These are phyloP conservation scores for Fusarium fujikuroi DNA, from an alignment of 2,329 filamentous ascomycete species.

Conservation along the genomic window DNA sequence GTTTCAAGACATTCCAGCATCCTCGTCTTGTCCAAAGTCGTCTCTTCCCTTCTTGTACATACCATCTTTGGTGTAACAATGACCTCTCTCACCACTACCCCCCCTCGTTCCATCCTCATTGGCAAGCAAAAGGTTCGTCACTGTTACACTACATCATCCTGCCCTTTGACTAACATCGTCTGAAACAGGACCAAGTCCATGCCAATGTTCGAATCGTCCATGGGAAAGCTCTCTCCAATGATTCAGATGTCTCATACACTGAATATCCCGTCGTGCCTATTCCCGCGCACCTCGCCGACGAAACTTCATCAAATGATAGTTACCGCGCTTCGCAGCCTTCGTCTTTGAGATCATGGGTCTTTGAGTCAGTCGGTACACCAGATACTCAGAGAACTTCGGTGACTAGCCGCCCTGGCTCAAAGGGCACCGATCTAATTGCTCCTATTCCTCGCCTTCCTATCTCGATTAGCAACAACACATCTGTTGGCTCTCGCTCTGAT, in stretches of 20 bases:
- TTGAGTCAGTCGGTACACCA: neutral
- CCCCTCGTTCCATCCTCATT: neutral
- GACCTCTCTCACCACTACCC: fast-evolving
- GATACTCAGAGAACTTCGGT: neutral
- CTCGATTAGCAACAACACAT: neutral
- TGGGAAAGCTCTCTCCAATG: neutral
- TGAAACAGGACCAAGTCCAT: neutral
- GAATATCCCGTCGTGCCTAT: neutral
- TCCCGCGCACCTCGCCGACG: neutral
- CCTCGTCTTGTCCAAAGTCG: no score
- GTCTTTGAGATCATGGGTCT: neutral
- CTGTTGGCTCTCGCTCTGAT: neutral
- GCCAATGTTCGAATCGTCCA: neutral
- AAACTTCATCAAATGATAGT: neutral
- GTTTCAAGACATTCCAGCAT: neutral
- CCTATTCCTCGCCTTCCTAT: neutral
- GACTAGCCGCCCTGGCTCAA: neutral
- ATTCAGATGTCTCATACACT: neutral
- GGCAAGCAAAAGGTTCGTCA: neutral
- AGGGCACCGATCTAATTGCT: neutral
- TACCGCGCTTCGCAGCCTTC: neutral
- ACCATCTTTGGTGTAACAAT: neutral
- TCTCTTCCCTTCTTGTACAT: neutral
- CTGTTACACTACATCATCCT: neutral
- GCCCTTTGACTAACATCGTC: fast-evolving